Conservation (phyloP, 768 basidiomycete genomes). For the Boletales sp. region DNA sequence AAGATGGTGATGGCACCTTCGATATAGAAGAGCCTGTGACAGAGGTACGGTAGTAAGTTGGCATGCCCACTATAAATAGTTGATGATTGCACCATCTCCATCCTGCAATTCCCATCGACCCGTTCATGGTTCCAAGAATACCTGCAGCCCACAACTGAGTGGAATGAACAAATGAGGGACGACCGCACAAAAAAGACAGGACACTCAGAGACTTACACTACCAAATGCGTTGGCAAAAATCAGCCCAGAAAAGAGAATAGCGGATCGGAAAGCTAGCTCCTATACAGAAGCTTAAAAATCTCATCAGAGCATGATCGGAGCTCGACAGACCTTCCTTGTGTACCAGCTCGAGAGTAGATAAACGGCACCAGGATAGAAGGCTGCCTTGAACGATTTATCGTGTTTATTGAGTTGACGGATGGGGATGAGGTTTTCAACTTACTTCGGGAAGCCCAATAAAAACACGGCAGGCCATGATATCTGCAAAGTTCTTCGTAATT, state of each 20-base stretch:
- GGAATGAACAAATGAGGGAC: not conserved
- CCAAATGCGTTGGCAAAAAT: constrained; percentile 68
- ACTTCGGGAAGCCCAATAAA: constrained; percentile 61
- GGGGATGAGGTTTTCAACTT: too few species aligned
- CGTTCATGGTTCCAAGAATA: constrained; percentile 67
- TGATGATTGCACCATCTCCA: constrained; percentile 57
- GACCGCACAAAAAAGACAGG: too few species aligned
- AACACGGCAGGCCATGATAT: constrained; percentile 55
- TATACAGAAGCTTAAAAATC: constrained; percentile 13
- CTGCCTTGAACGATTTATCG: constrained; percentile 34
- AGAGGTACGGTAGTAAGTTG: not conserved
- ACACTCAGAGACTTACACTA: constrained; percentile 37
- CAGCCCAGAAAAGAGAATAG: constrained; percentile 55
- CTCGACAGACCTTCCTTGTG: constrained; percentile 15
- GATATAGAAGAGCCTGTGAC: constrained; percentile 63
- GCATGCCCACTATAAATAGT: not conserved
- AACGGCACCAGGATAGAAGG: constrained; percentile 59
- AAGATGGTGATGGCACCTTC: constrained; percentile 65
- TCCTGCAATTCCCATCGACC: constrained; percentile 57
- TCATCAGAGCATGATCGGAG: not conserved
- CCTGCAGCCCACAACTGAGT: constrained; percentile 66
- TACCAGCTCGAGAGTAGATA: constrained; percentile 31
- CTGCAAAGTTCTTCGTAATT: constrained; percentile 52
- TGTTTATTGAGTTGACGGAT: too few species aligned
- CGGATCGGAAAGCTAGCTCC: constrained; percentile 64